Base-by-base conservation (phyloP, 768 basidiomycete genomes). In the Tricholoma terreum region DNA sequence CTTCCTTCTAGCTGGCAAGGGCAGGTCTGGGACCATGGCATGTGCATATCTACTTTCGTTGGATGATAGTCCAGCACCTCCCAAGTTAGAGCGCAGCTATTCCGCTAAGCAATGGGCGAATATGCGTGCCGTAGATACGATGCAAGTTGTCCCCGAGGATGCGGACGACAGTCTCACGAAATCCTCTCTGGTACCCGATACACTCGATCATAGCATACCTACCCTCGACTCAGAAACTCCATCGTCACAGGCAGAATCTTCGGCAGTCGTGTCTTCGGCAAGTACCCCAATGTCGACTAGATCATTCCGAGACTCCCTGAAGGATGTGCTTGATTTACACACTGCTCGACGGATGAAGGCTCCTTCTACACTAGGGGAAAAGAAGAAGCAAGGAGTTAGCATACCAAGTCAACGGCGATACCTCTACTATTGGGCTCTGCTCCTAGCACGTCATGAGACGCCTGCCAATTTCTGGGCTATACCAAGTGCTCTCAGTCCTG, bases 11-110 rank as follows among this genome's bases (percentile, higher is more conserved):
- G 89, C 88, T 52, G 88, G 89, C 0, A 89, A 94, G 69, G 92
- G 92, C 12, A 80, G 92, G 53, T 93, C 92, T 0, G 93, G 93
- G 8, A 93, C 89, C 0, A 80, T 94, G 60, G 89, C 92, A 0
- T 92, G 92, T 67, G 78, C 90, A 9, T 91, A 93, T 69, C 77
- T 95, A 2, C 80, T 95, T 12, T 79, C 89, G 0, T 73, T 83
- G 2, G 77, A 80, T 19, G 73, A 73, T 38, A 57, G 70, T 1
- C 81, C 84, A 7, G 72, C 75, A 3, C 74, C 84, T 4, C 81
- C 82, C 0, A 71, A 73, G 30, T 70, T 81, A 3, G 73, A 79
- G 63, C 73, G 78, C 10, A 85, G 75, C 55, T 73, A 78, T 54
- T 72, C 70, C 24, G 69, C 72, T 6, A 80, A 80, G 58, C 80